These are phyloP conservation scores for Trichoderma sp. DNA, from an alignment of 2,329 filamentous ascomycete genomes.

Conservation along the genomic window DNA sequence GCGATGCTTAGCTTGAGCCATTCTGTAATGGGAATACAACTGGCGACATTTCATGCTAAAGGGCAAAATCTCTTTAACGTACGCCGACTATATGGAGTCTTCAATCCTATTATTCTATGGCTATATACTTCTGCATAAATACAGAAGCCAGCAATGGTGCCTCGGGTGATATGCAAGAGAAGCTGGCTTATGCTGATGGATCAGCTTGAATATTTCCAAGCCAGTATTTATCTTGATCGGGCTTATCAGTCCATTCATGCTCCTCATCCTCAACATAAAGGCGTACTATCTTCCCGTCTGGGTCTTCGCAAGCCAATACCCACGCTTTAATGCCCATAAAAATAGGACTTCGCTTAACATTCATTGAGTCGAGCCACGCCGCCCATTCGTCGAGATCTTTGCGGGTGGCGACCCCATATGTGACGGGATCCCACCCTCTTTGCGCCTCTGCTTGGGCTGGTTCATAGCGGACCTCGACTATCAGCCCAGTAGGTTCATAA, in stretches of 20 bases:
- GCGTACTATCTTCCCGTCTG: neutral
- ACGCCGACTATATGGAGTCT: neutral
- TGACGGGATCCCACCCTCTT: neutral
- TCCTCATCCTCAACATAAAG: neutral
- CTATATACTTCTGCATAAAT: neutral
- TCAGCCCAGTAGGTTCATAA: neutral
- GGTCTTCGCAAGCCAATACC: neutral
- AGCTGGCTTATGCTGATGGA: neutral
- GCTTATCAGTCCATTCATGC: neutral
- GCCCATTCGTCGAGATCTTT: neutral
- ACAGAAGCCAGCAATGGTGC: neutral
- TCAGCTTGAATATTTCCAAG: neutral
- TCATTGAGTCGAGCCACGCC: neutral
- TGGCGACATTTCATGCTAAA: no score
- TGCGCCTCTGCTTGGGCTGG: neutral
- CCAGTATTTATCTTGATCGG: neutral
- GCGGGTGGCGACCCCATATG: neutral
- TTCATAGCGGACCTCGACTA: neutral
- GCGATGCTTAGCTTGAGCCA: neutral
- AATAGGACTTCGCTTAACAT: neutral
- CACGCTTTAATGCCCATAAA: neutral
- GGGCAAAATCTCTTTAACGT: no score
- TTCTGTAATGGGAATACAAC: neutral
- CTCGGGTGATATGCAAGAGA: neutral
- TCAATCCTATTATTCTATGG: neutral